Base-by-base conservation (phyloP, 495 filamentous ascomycete genomes). In the Hypoxylon fuscum region DNA sequence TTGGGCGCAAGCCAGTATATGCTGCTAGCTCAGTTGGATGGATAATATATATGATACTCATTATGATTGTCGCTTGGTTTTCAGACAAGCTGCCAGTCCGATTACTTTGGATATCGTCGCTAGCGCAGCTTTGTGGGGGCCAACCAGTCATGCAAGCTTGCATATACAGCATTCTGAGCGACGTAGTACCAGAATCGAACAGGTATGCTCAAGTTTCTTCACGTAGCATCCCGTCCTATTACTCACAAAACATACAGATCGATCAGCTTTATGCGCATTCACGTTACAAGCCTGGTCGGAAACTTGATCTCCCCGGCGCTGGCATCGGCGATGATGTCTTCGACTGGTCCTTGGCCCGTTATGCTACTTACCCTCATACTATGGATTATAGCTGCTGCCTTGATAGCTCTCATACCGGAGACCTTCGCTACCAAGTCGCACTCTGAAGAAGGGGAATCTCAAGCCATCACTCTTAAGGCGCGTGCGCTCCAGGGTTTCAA, bases 91-190 rank as follows among this genome's bases (percentile, higher is more conserved):
- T 86, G 12, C 81, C 84, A 1, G 59, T 82, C 18, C 79, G 77
- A 14, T 62, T 71, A 6, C 66, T 84, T 23, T 88, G 85, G 86
- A 51, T 84, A 12, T 79, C 82, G 1, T 78, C 81, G 3, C 31
- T 86, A 40, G 72, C 77, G 7, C 79, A 78, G 61, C 50, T 87
- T 12, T 66, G 83, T 21, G 85, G 85, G 3, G 84, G 84, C 0
- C 72, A 76, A 2, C 78, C 82, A 3, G 80, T 85, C 5, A 71
- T 78, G 0, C 70, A 76, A 38, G 80, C 81, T 2, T 74, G 83
- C 27, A 77, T 85, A 37, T 84, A 77, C 70, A 83, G 82, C 7
- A 83, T 87, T 67, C 77, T 85, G 68, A 76, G 80, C 1, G 86
- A 88, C 71, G 76, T 88, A 10, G 80, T 82, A 0, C 78, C 75